Evolutionary conservation across 2,329 filamentous ascomycete species (phyloP).

Genomic region (Aspergillus hiratsukae): DNA sequence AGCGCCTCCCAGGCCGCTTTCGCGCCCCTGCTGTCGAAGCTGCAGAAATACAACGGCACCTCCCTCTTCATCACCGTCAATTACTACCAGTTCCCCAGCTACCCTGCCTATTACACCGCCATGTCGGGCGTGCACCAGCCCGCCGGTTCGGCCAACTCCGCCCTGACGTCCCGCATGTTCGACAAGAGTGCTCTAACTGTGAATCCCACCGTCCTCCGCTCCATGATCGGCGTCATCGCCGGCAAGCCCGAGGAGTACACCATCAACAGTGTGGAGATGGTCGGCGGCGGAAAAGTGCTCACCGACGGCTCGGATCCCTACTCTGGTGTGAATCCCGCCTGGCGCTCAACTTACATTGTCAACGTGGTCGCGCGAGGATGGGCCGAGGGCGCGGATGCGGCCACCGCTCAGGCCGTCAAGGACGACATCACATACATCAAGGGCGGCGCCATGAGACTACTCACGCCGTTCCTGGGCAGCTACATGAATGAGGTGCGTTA

Average conservation of each 20-base stretch:
- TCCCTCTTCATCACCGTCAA: slow-evolving; percentile 8
- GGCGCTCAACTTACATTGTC: slow-evolving; percentile 42
- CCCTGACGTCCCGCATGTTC: slow-evolving; percentile 24
- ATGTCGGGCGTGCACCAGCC: slow-evolving; percentile 22
- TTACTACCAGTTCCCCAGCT: slow-evolving; percentile 24
- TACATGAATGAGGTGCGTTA: slow-evolving; percentile 34
- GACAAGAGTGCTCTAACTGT: slow-evolving; percentile 9
- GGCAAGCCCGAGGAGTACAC: slow-evolving; percentile 14
- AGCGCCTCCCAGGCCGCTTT: slow-evolving; percentile 5
- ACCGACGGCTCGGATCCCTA: slow-evolving; percentile 30
- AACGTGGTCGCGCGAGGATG: slow-evolving; percentile 24
- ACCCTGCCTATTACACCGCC: slow-evolving; percentile 23
- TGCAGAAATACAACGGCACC: slow-evolving; percentile 4
- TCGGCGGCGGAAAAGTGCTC: slow-evolving; percentile 28
- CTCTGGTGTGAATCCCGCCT: slow-evolving; percentile 49
- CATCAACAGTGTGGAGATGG: slow-evolving; percentile 13
- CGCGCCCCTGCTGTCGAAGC: slow-evolving; percentile 2
- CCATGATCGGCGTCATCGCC: slow-evolving; percentile 7
- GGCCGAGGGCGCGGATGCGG: slow-evolving; percentile 4
- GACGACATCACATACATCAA: slow-evolving; percentile 31
- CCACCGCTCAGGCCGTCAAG: slow-evolving; percentile 15
- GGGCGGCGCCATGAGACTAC: slow-evolving; percentile 23
- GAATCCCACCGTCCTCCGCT: background rate
- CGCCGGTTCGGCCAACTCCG: slow-evolving; percentile 15
- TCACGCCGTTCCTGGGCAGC: slow-evolving; percentile 30